A percentile compares a stretch with the other conserved stretches of the same genome.
Conservation (phyloP, 495 filamentous ascomycete genomes). For the Hypoxylon cercidicola region DNA sequence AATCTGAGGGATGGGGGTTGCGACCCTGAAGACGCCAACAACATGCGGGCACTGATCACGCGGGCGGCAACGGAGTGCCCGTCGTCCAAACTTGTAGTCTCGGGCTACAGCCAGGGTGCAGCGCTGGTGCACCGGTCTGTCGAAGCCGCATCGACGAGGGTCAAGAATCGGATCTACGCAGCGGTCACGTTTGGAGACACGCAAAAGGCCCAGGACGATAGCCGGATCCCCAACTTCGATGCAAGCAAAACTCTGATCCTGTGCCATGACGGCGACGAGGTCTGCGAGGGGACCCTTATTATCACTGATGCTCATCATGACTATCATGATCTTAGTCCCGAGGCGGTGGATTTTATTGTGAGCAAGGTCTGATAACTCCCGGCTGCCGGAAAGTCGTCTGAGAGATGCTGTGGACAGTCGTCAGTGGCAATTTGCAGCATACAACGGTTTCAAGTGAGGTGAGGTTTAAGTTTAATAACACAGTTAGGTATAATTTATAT, state of each 20-base stretch:
- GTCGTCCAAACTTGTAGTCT: conserved; percentile 51
- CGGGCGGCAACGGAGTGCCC: conserved; percentile 49
- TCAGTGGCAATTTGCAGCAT: no score
- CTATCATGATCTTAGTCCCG: conserved; percentile 49
- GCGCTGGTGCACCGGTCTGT: conserved; percentile 64
- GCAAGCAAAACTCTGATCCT: conserved; percentile 57
- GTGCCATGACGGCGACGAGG: conserved; percentile 63
- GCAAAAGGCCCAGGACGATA: conserved; percentile 62
- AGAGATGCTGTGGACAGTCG: no score
- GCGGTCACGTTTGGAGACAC: conserved; percentile 69
- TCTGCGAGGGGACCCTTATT: conserved; percentile 63
- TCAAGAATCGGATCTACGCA: conserved; percentile 61
- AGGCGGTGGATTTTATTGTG: conserved; percentile 48
- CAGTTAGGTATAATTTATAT: no score
- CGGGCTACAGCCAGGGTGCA: conserved; percentile 64
- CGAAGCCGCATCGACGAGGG: conserved; percentile 49
- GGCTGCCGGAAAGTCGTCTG: background rate
- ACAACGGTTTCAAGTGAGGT: no score
- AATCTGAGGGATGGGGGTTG: conserved; percentile 51
- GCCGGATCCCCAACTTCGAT: conserved; percentile 59
- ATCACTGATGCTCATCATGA: conserved; percentile 59
- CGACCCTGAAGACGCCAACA: conserved; percentile 47
- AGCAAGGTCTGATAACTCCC: conserved; percentile 36
- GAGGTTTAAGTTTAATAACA: no score
- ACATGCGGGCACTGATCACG: conserved; percentile 47